Evolutionary conservation across 176 grass and related monocot species (phyloP).

Genomic region (Bolboschoenus planiculmis): DNA sequence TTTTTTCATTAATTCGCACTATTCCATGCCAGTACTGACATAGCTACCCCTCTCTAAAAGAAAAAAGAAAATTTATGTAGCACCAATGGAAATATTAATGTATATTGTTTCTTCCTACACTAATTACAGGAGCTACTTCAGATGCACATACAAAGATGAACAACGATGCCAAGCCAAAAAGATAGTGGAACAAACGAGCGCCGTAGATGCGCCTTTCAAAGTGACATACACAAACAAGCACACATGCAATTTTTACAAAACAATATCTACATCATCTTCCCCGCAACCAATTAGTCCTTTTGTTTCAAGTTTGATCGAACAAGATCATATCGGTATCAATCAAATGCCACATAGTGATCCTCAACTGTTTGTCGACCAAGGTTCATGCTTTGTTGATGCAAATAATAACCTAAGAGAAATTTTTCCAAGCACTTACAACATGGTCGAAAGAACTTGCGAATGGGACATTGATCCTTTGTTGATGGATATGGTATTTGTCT

Average conservation of each 20-base stretch:
- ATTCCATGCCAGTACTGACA: neutral
- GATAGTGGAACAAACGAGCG: neutral
- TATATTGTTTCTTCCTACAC: neutral
- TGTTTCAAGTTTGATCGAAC: neutral
- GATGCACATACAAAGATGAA: slow-evolving; percentile 21
- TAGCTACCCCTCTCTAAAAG: neutral
- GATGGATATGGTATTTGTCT: neutral
- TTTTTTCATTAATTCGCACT: neutral
- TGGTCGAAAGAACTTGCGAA: neutral
- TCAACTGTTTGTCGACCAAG: slow-evolving; percentile 1
- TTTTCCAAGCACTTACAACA: neutral
- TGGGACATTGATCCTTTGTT: slow-evolving; percentile 17
- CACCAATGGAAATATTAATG: neutral
- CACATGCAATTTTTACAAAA: neutral
- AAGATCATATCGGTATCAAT: neutral
- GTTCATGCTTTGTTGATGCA: neutral
- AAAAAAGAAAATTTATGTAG: neutral
- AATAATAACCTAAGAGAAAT: slow-evolving; percentile 12
- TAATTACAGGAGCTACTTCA: slow-evolving; percentile 4
- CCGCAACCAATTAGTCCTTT: neutral
- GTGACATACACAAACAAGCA: slow-evolving; percentile 22
- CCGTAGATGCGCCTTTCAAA: neutral
- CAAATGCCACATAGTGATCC: neutral
- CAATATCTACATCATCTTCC: neutral
- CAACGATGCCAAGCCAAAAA: slow-evolving; percentile 14